Evolutionary conservation across 164 flowering plant species (phyloP).

Genomic region (Sedum album): DNA sequence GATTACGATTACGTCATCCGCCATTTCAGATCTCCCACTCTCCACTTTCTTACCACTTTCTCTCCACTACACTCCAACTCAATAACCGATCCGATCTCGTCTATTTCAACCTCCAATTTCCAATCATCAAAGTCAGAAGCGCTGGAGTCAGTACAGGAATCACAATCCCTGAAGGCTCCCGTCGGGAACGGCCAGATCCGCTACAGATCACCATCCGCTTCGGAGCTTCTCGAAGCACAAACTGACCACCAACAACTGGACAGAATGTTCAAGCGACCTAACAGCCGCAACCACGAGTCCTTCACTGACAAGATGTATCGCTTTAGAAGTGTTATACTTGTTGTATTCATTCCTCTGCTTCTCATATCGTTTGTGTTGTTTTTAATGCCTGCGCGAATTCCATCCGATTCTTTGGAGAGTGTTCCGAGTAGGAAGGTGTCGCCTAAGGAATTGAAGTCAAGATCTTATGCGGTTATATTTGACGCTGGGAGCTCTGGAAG

Average conservation of each 20-base stretch:
- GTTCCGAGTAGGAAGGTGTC: slow-evolving; percentile 21
- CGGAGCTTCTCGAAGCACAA: slow-evolving; percentile 59
- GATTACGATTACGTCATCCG: neutral
- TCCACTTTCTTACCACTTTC: slow-evolving; percentile 4
- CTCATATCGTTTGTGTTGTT: slow-evolving; percentile 55
- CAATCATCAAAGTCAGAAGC: slow-evolving; percentile 10
- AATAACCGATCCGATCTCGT: neutral
- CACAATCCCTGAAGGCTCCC: slow-evolving; percentile 38
- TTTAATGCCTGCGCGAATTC: slow-evolving; percentile 46
- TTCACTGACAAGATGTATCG: slow-evolving; percentile 55
- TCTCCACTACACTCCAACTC: slow-evolving; percentile 3
- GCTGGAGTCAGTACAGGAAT: slow-evolving; percentile 60
- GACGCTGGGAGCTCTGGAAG: slow-evolving; percentile 99
- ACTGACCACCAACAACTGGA: neutral
- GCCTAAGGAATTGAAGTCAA: slow-evolving; percentile 16
- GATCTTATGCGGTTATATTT: slow-evolving; percentile 66
- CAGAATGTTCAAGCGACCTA: slow-evolving; percentile 29
- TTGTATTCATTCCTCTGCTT: slow-evolving; percentile 58
- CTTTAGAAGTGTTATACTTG: slow-evolving; percentile 44
- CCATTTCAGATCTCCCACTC: neutral
- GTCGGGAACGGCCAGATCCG: slow-evolving; percentile 78
- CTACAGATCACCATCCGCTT: slow-evolving; percentile 77
- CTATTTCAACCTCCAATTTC: neutral
- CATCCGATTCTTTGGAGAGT: slow-evolving; percentile 18
- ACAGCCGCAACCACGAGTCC: slow-evolving; percentile 35